Percentiles rank a stretch among this genome's conserved stretches.
phyloP scores from a whole-genome alignment of 768 basidiomycete genomes.

The Leucogyrophana mollusca region DNA sequence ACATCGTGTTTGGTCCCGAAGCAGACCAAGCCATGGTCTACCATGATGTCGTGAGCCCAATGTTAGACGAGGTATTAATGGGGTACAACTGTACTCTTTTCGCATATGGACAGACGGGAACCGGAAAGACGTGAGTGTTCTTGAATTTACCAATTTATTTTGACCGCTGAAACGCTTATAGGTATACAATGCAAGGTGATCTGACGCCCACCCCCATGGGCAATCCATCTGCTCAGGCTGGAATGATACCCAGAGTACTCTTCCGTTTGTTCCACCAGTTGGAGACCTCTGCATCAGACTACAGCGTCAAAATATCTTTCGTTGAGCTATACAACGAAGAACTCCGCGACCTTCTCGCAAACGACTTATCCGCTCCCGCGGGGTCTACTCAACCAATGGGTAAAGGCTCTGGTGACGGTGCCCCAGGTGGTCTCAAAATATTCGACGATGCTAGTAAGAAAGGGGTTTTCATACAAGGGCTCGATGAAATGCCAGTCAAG shows the following conservation, averaged over 20 bases:
- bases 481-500: slow-evolving; percentile 87
- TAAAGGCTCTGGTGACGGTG: slow-evolving; percentile 49
- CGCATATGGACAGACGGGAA: slow-evolving; percentile 98
- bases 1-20: slow-evolving; percentile 94
- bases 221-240: slow-evolving; percentile 85
- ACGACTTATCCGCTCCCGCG: slow-evolving; percentile 69
- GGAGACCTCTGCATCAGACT: slow-evolving; percentile 75
- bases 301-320: slow-evolving; percentile 90
- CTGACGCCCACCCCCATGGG: slow-evolving; percentile 78
- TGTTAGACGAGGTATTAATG: slow-evolving; percentile 89
- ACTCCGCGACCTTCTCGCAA: slow-evolving; percentile 86
- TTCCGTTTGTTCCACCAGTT: slow-evolving; percentile 90
- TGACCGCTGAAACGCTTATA: slow-evolving; percentile 27
- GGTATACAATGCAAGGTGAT: slow-evolving; percentile 98
- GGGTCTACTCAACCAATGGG: slow-evolving; percentile 80
- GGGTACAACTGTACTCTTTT: slow-evolving; percentile 98
- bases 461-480: slow-evolving; percentile 90
- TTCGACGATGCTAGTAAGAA: slow-evolving; percentile 90
- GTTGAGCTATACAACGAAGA: slow-evolving; percentile 99
- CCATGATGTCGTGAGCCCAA: slow-evolving; percentile 88
- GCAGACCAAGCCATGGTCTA: slow-evolving; percentile 95
- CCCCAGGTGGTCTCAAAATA: slow-evolving; percentile 71
- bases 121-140: slow-evolving; percentile 88
- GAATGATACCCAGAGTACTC: slow-evolving; percentile 93
- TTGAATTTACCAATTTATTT: slow-evolving; percentile 1